Percentiles rank a stretch among this genome's conserved stretches.
Evolutionary conservation across 225 moss, liverwort and hornwort species (phyloP).

Genomic region (Bryum argenteum): DNA sequence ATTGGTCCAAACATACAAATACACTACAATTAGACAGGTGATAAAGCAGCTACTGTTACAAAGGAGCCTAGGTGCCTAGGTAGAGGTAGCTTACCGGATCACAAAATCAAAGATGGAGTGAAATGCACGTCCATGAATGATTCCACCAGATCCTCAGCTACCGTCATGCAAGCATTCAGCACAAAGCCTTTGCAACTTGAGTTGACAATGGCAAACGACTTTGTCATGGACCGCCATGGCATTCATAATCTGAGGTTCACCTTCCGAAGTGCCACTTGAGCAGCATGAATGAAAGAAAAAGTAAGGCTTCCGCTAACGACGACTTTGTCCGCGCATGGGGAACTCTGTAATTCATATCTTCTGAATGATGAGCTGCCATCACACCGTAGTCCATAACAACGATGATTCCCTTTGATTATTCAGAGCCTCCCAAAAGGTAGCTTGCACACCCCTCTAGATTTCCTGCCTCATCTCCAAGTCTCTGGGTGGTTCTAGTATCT

Average conservation of each 20-base stretch:
- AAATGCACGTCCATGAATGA: too few relatives aligned
- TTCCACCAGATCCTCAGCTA: not conserved
- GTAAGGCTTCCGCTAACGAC: not conserved
- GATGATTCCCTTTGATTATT: not conserved
- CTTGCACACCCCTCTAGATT: not conserved
- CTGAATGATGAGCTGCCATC: not conserved
- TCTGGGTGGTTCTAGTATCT: not conserved
- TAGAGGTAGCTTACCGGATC: too few relatives aligned
- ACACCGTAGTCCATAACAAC: not conserved
- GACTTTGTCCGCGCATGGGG: conserved; percentile 27
- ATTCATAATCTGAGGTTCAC: not conserved
- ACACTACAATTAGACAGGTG: too few relatives aligned
- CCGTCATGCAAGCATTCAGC: conserved; percentile 12
- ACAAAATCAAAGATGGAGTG: too few relatives aligned
- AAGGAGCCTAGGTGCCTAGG: too few relatives aligned
- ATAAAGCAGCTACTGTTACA: too few relatives aligned
- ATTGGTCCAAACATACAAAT: too few relatives aligned
- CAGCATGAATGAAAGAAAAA: not conserved
- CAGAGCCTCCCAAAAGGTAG: too few relatives aligned
- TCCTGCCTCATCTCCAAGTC: not conserved
- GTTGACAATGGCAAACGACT: conserved; percentile 24
- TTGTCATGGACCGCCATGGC: conserved; percentile 7
- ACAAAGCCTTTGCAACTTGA: not conserved
- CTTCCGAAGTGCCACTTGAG: not conserved
- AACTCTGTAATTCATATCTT: conserved; percentile 24